Percentiles rank a stretch among this genome's conserved stretches.
These are phyloP conservation scores for Verruconis gallopava DNA, from an alignment of 2,329 filamentous ascomycete genomes.

Conservation along the genomic window DNA sequence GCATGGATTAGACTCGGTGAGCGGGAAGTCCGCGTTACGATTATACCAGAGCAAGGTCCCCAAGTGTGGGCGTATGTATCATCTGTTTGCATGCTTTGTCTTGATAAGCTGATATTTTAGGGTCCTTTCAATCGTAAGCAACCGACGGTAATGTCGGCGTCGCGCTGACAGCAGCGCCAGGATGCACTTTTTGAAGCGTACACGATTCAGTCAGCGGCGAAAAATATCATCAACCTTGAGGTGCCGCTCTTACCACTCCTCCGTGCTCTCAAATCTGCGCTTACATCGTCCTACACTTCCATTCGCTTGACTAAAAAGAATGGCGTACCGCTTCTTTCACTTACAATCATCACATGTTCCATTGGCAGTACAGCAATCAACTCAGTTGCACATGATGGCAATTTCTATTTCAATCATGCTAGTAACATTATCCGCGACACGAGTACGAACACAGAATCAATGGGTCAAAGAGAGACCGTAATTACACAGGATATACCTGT, in stretches of 20 bases:
- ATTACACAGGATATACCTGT: conserved; percentile 96
- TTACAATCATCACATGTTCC: conserved; percentile 76
- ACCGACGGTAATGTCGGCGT: conserved; percentile 14
- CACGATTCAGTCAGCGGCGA: conserved; percentile 71
- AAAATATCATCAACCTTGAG: conserved; percentile 93
- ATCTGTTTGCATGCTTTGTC: conserved; percentile 11
- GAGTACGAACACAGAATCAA: conserved; percentile 24
- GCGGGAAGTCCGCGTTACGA: conserved; percentile 80
- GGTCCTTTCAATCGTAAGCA: conserved; percentile 29
- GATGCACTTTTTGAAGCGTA: conserved; percentile 83
- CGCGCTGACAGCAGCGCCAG: conserved; percentile 26
- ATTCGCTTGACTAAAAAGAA: conserved; percentile 91
- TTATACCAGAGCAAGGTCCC: conserved; percentile 86
- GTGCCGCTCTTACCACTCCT: conserved; percentile 79
- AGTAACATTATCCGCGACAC: conserved; percentile 29
- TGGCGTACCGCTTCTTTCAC: conserved; percentile 68
- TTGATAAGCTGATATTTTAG: conserved; percentile 16
- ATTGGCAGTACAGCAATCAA: conserved; percentile 34
- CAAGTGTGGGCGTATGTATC: conserved; percentile 83
- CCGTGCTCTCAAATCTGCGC: conserved; percentile 80
- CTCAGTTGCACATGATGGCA: conserved; percentile 15
- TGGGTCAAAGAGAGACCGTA: conserved; percentile 70
- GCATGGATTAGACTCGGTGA: conserved; percentile 85
- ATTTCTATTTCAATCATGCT: conserved; percentile 15
- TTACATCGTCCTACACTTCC: conserved; percentile 66